These are phyloP conservation scores for Gynochthodes officinalis DNA, from an alignment of 257 asterid species.

Conservation along the genomic window DNA sequence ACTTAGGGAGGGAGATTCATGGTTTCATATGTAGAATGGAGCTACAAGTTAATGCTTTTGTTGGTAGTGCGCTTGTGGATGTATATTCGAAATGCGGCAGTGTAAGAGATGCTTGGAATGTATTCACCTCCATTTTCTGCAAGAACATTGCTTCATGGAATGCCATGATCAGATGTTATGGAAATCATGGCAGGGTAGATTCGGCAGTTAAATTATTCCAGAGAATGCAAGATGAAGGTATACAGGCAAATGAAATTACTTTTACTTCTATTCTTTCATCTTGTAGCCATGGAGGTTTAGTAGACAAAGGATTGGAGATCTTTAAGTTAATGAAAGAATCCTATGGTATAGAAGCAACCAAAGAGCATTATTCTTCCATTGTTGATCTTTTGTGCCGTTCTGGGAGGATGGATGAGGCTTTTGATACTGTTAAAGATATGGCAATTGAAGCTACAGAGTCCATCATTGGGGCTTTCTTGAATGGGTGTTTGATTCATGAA, in stretches of 20 bases:
- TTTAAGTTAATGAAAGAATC: constrained; percentile 32
- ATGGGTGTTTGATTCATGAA: constrained; percentile 52
- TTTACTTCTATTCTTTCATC: constrained; percentile 45
- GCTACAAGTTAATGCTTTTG: constrained; percentile 43
- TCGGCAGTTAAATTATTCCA: constrained; percentile 42
- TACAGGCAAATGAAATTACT: constrained; percentile 49
- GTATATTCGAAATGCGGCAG: constrained; percentile 68
- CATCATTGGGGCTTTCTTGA: constrained; percentile 51
- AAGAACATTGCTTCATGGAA: constrained; percentile 59
- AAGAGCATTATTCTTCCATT: constrained; percentile 50
- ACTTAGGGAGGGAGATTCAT: constrained; percentile 51
- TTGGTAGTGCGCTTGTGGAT: constrained; percentile 57
- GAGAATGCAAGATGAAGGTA: constrained; percentile 40
- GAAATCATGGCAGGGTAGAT: constrained; percentile 55
- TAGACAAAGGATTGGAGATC: constrained; percentile 44
- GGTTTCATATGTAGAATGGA: constrained; percentile 41
- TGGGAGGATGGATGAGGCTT: constrained; percentile 59
- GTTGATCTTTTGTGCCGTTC: constrained; percentile 55
- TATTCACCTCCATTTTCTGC: constrained; percentile 30
- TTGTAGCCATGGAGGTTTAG: constrained; percentile 57
- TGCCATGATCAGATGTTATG: constrained; percentile 61
- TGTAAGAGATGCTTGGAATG: constrained; percentile 33
- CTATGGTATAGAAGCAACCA: constrained; percentile 34
- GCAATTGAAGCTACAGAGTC: constrained; percentile 36
- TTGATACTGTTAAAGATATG: constrained; percentile 30